Evolutionary conservation across 208 protist species (phyloP).

Genomic region (Trypanosoma theileri): DNA sequence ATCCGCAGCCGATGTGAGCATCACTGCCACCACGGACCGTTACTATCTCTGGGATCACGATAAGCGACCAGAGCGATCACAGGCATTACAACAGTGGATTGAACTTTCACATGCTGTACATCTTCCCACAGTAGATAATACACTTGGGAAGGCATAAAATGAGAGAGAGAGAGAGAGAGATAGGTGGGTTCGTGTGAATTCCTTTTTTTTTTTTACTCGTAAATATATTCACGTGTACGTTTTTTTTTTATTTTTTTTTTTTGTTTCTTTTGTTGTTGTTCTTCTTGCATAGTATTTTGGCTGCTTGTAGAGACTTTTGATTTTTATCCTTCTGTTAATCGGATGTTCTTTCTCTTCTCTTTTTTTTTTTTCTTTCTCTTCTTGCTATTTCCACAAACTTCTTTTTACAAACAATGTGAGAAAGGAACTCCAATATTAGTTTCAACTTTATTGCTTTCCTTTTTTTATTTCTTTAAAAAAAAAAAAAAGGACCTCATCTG

Average conservation of each 20-base stretch:
- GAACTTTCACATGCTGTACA: slow-evolving; percentile 47
- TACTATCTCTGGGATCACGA: slow-evolving; percentile 73
- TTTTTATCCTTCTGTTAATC: background rate
- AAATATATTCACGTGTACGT: slow-evolving; percentile 14
- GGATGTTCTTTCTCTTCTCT: slow-evolving; percentile 14
- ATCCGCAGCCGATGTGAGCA: slow-evolving; percentile 20
- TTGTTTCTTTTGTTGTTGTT: background rate
- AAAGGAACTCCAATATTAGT: too few relatives aligned
- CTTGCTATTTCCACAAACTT: background rate
- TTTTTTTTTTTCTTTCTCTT: slow-evolving; percentile 17
- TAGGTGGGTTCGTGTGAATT: slow-evolving; percentile 7
- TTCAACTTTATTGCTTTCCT: too few relatives aligned
- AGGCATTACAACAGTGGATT: slow-evolving; percentile 53
- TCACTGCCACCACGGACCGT: slow-evolving; percentile 23
- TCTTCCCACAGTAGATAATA: background rate
- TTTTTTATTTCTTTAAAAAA: too few relatives aligned
- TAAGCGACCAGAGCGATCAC: slow-evolving; percentile 26
- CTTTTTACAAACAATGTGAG: background rate
- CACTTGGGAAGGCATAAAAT: background rate
- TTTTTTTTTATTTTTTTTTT: slow-evolving; percentile 10
- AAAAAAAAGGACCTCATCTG: too few relatives aligned
- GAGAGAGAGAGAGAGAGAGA: background rate
- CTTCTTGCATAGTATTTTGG: background rate
- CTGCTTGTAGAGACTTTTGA: background rate
- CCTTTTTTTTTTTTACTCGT: background rate